A percentile compares a stretch with the other conserved stretches of the same genome.
Conservation (phyloP, 179 eudicot species). For the Beta corolliflora region DNA sequence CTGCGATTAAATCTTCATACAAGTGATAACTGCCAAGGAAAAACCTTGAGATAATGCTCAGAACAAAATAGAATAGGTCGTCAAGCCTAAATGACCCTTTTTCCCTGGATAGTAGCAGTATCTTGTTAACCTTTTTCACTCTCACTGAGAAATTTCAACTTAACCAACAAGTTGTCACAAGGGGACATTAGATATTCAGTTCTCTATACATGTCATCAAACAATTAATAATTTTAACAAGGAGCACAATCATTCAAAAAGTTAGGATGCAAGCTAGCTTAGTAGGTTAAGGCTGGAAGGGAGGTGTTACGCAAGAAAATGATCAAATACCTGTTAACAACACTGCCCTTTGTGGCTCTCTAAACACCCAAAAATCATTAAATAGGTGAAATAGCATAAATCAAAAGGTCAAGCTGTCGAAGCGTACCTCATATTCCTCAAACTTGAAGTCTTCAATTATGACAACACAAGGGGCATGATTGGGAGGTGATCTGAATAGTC, state of each 20-base stretch:
- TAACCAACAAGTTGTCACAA: not conserved
- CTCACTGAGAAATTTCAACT: not conserved
- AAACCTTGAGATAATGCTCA: not conserved
- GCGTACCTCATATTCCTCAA: slow-evolving; percentile 70
- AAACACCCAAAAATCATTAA: too few species aligned
- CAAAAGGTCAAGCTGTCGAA: not conserved
- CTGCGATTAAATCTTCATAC: too few species aligned
- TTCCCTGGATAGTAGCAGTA: not conserved
- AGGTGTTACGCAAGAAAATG: too few species aligned
- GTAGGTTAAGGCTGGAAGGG: too few species aligned
- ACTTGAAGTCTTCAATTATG: slow-evolving; percentile 55
- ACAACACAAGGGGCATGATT: slow-evolving; percentile 40
- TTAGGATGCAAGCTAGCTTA: too few species aligned
- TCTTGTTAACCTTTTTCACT: not conserved
- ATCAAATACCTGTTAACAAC: too few species aligned
- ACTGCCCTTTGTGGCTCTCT: too few species aligned
- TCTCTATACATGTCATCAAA: not conserved
- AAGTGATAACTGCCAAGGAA: not conserved
- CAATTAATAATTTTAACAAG: not conserved
- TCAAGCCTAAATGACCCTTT: not conserved
- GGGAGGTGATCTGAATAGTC: slow-evolving; percentile 53
- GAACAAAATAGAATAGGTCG: not conserved
- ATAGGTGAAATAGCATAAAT: not conserved
- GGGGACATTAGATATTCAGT: not conserved
- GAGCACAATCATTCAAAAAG: not conserved